Percentiles rank a stretch among this genome's conserved stretches.
phyloP scores from a whole-genome alignment of 176 grass and related monocot genomes.

The Triticum aestivum region DNA sequence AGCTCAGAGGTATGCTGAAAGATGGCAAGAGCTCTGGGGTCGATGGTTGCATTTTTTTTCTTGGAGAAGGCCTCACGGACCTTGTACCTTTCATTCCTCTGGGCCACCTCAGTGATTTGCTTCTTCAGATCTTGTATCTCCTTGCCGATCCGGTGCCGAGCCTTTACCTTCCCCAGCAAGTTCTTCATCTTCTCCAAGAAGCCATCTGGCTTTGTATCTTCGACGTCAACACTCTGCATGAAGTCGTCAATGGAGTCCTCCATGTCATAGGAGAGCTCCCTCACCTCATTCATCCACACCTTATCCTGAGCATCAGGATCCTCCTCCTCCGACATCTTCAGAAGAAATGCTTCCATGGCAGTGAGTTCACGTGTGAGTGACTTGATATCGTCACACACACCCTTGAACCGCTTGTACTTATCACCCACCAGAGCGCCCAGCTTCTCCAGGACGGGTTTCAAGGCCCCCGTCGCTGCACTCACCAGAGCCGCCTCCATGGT shows the following conservation, averaged over 20 bases:
- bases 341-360: not conserved
- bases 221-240: not conserved
- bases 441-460: too few relatives aligned
- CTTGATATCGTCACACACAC: not conserved
- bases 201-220: not conserved
- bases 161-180: not conserved
- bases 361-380: not conserved
- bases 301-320: not conserved
- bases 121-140: not conserved
- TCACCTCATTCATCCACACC: not conserved
- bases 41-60: not conserved
- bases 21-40: not conserved
- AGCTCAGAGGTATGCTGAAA: not conserved
- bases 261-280: not conserved
- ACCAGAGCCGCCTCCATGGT: too few relatives aligned
- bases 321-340: not conserved
- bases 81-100: not conserved
- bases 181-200: not conserved
- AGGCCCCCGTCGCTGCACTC: too few relatives aligned
- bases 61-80: not conserved
- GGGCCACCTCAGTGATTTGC: not conserved
- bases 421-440: fast-evolving
- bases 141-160: not conserved
- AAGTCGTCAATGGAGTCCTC: not conserved
- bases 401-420: too few relatives aligned